phyloP scores from a whole-genome alignment of 495 filamentous ascomycete genomes.

The Aspergillus sparsus region DNA sequence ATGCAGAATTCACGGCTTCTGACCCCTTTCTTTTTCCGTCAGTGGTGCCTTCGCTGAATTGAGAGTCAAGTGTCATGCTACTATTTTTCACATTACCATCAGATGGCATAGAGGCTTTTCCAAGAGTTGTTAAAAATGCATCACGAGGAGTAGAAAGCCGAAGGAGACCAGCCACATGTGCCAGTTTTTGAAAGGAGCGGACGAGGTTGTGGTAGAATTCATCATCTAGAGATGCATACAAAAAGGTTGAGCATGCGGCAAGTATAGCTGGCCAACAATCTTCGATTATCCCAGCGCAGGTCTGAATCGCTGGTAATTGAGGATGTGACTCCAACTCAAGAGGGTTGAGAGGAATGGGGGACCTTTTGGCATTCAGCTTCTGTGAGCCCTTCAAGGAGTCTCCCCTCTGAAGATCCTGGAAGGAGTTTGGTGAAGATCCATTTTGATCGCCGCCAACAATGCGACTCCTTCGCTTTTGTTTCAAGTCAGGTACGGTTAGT shows the following conservation, averaged over 20 bases:
- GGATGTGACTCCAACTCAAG: conserved; percentile 70
- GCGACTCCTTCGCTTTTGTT: conserved; percentile 55
- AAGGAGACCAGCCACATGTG: conserved; percentile 89
- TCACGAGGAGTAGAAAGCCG: conserved; percentile 83
- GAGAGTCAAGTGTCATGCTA: conserved; percentile 31
- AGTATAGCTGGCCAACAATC: conserved; percentile 95
- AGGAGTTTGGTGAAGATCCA: conserved; percentile 40
- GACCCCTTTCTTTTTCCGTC: conserved; percentile 46
- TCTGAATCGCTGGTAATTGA: conserved; percentile 66
- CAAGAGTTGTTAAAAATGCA: conserved; percentile 90
- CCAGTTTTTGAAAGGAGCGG: conserved; percentile 92
- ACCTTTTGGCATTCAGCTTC: conserved; percentile 52
- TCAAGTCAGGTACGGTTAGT: conserved; percentile 69
- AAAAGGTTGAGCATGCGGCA: conserved; percentile 89
- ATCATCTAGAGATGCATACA: conserved; percentile 88
- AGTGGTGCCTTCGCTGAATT: conserved; percentile 22
- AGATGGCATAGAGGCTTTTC: conserved; percentile 86
- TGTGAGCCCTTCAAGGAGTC: conserved; percentile 32
- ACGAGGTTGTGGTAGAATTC: conserved; percentile 93
- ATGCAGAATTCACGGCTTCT: conserved; percentile 24
- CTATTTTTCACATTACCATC: conserved; percentile 52
- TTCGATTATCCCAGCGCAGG: conserved; percentile 79
- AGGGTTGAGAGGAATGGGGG: conserved; percentile 77
- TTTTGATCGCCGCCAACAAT: conserved; percentile 36
- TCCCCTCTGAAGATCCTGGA: conserved; percentile 42